These are phyloP conservation scores for Lyophyllum decastes DNA, from an alignment of 768 basidiomycete genomes.

Conservation along the genomic window DNA sequence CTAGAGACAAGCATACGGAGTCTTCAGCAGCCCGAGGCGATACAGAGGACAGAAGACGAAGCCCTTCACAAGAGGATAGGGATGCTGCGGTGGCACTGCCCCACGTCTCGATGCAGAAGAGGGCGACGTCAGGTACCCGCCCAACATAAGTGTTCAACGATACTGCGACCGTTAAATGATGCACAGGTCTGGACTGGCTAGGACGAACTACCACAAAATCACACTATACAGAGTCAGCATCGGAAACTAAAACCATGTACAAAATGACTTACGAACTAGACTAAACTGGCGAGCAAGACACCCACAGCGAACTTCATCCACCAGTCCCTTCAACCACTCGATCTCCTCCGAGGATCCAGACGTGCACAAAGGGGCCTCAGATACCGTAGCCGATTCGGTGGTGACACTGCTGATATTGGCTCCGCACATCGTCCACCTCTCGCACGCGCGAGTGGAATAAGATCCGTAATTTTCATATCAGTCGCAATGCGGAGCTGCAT, in stretches of 20 bases:
- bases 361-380: conserved; percentile 24
- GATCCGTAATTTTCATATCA: conserved; percentile 14
- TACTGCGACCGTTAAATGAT: too few relatives aligned
- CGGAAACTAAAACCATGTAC: neutral
- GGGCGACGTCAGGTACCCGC: too few relatives aligned
- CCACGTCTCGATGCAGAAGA: too few relatives aligned
- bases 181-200: neutral
- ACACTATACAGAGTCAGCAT: neutral
- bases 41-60: too few relatives aligned
- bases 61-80: too few relatives aligned
- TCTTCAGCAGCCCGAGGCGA: too few relatives aligned
- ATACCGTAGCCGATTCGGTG: conserved; percentile 19
- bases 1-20: too few relatives aligned
- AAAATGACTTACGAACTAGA: neutral
- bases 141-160: too few relatives aligned
- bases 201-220: neutral
- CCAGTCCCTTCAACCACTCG: conserved; percentile 11
- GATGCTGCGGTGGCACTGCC: too few relatives aligned
- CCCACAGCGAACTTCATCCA: conserved; percentile 17
- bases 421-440: conserved; percentile 14
- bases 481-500: conserved; percentile 22
- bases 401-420: neutral
- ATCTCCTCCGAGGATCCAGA: conserved; percentile 20
- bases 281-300: conserved; percentile 16
- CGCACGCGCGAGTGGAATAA: conserved; percentile 22